A percentile compares a stretch with the other conserved stretches of the same genome.
phyloP scores from a whole-genome alignment of 306 rosid genomes.

The Cicer chorassanicum region DNA sequence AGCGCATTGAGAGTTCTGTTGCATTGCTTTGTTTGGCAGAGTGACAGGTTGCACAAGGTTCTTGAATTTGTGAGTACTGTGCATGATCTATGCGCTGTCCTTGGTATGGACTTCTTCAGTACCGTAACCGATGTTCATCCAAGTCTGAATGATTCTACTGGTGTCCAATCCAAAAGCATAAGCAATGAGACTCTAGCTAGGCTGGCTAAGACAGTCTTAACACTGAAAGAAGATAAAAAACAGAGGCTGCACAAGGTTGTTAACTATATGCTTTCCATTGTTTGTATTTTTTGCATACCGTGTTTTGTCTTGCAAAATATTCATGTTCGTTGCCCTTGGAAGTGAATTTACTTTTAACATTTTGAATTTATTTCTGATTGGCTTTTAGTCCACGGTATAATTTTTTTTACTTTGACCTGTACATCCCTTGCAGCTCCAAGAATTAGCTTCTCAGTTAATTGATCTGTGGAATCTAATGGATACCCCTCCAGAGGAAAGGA shows the following conservation, averaged over 20 bases:
- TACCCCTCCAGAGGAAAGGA: conserved; percentile 86
- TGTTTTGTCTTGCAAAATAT: conserved; percentile 19
- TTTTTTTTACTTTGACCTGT: conserved; percentile 2
- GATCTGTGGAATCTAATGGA: conserved; percentile 99
- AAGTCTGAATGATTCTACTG: conserved; percentile 88
- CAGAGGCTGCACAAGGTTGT: conserved; percentile 79
- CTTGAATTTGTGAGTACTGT: conserved; percentile 88
- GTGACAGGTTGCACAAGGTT: conserved; percentile 86
- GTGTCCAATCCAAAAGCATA: conserved; percentile 92
- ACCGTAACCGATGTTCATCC: conserved; percentile 98
- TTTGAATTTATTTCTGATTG: conserved; percentile 2
- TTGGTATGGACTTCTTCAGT: conserved; percentile 93
- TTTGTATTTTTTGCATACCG: conserved; percentile 17
- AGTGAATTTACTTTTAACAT: conserved; percentile 26
- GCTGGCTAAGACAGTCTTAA: conserved; percentile 80
- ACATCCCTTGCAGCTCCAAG: conserved; percentile 79
- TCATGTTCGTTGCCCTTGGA: neutral
- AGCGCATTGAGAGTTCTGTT: conserved; percentile 39
- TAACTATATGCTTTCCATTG: conserved; percentile 21
- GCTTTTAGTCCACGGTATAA: conserved; percentile 18
- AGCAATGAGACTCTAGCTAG: conserved; percentile 88
- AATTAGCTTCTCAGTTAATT: conserved; percentile 82
- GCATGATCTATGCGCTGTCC: conserved; percentile 96
- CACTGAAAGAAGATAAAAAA: conserved; percentile 75
- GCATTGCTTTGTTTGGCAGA: conserved; percentile 59